Base-by-base conservation (phyloP, 495 filamentous ascomycete genomes). In the Penicillium cosmopolitanum region DNA sequence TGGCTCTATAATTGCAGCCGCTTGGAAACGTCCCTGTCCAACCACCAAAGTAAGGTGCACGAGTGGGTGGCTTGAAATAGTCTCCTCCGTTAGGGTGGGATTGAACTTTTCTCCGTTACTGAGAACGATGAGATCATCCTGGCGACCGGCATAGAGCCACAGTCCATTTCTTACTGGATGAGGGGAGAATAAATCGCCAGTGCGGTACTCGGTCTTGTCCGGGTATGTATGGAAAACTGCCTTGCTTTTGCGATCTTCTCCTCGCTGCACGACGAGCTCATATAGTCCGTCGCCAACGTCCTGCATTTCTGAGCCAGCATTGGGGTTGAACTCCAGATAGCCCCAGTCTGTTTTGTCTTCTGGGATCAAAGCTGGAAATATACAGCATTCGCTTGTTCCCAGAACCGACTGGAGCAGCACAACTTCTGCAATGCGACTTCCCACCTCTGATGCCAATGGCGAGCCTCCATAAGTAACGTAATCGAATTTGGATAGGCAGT, bases 291-390 rank as follows among this genome's bases (percentile, higher is more conserved):
- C 76, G 1, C 74, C 76, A 5, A 56, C 78, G 9, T 73, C 66
- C n/a, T 66, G 64, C 53, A 72, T 71, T 7, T 77, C 70, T 66
- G 75, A 77, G 31, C 79, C 75, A 33, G 61, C 54, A 12, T 75
- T 68, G 0, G 78, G 77, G 60, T 83, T 70, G 59, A 77, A 74
- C 58, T 83, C 70, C 40, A 84, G 61, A 40, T 73, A 84, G 33
- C 73, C 65, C 83, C 84, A 85, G 23, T 84, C 74, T 46, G 77
- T 19, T 5, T 54, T 63, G 10, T 63, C 53, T 35, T 55, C 18
- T 10, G 50, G 28, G 19, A 44, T 56, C 16, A 66, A 16, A 0
- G 28, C 18, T 11, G 23, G 48, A 11, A 60, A 53, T 0, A 63
- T n/a, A 5, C 13, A 35, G 9, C 36, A 46, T 48, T 66, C 64